Base-by-base conservation (phyloP, 2,329 filamentous ascomycete species). In the Fusarium begoniae region DNA sequence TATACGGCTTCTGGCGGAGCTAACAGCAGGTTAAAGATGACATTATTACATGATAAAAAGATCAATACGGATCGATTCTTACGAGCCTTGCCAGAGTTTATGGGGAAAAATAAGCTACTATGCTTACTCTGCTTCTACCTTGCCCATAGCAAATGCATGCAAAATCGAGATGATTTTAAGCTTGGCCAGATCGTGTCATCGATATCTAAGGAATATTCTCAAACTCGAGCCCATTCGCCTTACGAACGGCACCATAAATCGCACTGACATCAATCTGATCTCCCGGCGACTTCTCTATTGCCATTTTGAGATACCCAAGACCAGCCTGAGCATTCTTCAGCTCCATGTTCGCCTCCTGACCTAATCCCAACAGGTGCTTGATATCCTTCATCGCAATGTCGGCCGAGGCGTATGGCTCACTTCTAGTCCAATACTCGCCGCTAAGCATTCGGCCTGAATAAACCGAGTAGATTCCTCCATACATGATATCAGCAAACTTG, bases 401-500 rank as follows among this genome's bases (percentile, higher is more conserved):
- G 18, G 44, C 24, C 1, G 24, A 47, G 6, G 44, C 44, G 44
- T 47, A 20, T 4, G 44, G 24, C 44, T 47, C 24, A 14, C 5
- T 3, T 20, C 44, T 20, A 20, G 44, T 26, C 24, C 44, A 47
- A 47, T 47, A 26, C 44, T 47, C 44, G 5, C 44, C 24, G 4
- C 44, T 47, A 11, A 28, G 4, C 44, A 47, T 47, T 20, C 44
- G 8, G 12, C 12, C 12, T 10, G 44, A 4, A 47, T 47, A 26
- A 1, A 48, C 26, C 0, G 26, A 48, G 4, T 22, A 48, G 0
- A 48, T 22, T 15, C 13, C 26, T 0, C 45, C 26, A 1, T 48
- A 28, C 26, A 28, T 48, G 9, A 28, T 5, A 0, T 28, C 20
- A 11, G 26, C 6, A 28, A 28, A 48, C 13, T 11, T 48, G 3